Evolutionary conservation across 345 rosid species (phyloP).

Genomic region (Populus ilicifolia): DNA sequence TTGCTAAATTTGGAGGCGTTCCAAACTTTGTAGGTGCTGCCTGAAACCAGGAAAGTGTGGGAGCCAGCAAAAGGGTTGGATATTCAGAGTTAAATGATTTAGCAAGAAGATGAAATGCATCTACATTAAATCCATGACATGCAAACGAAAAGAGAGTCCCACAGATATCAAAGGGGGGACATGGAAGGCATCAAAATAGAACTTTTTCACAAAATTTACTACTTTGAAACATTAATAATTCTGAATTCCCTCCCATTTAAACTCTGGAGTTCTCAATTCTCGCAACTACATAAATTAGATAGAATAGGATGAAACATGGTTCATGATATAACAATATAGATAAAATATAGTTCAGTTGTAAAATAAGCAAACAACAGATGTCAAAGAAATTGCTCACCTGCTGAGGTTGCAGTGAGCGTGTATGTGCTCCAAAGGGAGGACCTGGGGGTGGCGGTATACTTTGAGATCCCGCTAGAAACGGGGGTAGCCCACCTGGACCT

Average conservation of each 20-base stretch:
- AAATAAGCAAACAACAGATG: neutral
- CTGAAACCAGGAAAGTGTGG: conserved; percentile 47
- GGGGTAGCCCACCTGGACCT: conserved; percentile 20
- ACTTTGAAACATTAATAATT: too few species aligned
- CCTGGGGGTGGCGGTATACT: conserved; percentile 37
- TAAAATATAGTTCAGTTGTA: neutral
- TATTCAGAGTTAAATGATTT: conserved; percentile 1
- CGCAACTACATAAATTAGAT: too few species aligned
- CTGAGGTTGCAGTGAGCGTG: conserved; percentile 29
- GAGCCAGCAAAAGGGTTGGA: conserved; percentile 40
- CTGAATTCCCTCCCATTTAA: too few species aligned
- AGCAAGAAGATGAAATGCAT: neutral
- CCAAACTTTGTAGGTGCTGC: conserved; percentile 64
- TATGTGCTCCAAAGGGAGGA: conserved; percentile 56
- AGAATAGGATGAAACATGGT: neutral
- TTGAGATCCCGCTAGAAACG: conserved; percentile 40
- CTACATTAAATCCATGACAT: neutral
- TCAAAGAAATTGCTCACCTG: conserved; percentile 23
- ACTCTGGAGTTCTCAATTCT: too few species aligned
- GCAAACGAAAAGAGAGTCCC: too few species aligned
- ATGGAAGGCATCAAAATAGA: too few species aligned
- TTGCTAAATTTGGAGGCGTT: conserved; percentile 59
- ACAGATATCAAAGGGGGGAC: too few species aligned
- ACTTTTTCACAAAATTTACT: too few species aligned
- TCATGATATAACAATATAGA: neutral